phyloP scores from a whole-genome alignment of 163 green algal genomes.

The Scenedesmus sp. region DNA sequence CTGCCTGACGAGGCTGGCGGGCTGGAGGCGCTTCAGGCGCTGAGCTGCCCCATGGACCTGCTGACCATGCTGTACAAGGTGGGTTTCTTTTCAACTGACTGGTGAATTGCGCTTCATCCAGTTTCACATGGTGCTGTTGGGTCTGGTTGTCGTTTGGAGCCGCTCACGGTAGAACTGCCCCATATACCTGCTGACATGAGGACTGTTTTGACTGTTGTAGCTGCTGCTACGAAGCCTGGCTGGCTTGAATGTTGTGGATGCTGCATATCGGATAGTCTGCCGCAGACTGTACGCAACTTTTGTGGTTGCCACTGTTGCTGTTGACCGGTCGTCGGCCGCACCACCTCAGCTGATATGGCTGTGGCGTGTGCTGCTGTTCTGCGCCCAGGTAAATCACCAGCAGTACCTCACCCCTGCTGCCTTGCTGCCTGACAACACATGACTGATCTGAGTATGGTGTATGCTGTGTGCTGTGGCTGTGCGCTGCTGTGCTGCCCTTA shows the following conservation, averaged over 20 bases:
- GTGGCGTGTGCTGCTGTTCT: not conserved
- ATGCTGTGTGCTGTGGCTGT: not conserved
- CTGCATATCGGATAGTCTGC: too few relatives aligned
- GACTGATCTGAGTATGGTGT: conserved; percentile 46
- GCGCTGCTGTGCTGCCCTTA: too few relatives aligned
- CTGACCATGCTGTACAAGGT: conserved; percentile 75
- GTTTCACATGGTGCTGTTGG: too few relatives aligned
- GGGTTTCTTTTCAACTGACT: not conserved
- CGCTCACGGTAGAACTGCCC: not conserved
- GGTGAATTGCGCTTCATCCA: too few relatives aligned
- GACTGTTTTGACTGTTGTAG: too few relatives aligned
- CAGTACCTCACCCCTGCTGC: conserved; percentile 67
- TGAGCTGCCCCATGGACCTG: conserved; percentile 81
- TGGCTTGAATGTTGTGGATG: not conserved
- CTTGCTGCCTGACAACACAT: conserved; percentile 79
- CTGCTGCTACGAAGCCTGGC: not conserved
- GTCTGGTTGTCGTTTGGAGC: too few relatives aligned
- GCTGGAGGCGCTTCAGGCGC: not conserved
- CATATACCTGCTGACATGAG: not conserved
- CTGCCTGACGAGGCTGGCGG: conserved; percentile 40
- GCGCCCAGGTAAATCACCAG: conserved; percentile 30
- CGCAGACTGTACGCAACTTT: too few relatives aligned
- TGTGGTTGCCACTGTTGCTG: not conserved
- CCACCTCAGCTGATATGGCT: too few relatives aligned
- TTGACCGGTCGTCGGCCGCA: too few relatives aligned